Base-by-base conservation (phyloP, 2,329 filamentous ascomycete genomes). In the Trichoderma afroharzianum region DNA sequence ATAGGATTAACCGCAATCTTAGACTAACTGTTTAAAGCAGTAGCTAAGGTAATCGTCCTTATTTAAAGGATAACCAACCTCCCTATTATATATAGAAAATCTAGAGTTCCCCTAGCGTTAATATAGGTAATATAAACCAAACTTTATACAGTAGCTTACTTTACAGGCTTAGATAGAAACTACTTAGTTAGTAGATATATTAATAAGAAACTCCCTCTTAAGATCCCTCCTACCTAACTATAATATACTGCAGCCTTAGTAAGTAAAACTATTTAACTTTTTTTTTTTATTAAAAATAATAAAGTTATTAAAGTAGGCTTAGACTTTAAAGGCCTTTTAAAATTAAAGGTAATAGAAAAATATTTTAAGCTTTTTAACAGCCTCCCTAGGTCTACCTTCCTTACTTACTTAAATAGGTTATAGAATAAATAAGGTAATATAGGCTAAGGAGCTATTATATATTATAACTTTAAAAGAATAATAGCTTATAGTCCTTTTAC, bases 221-320 rank as follows among this genome's bases (percentile, higher is more conserved):
- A 9, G 30, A 3, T 32, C 1, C 8, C 8, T 8, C 30, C 2
- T 9, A 32, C 28, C 6, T 18, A 15, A 9, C 28, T 58, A 9
- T 18, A 58, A 12, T 15, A 15, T 3, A 58, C 8, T 2, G 3
- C 18, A 6, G 15, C 18, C 1, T 1, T 58, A 18, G 28, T n/a
- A 32, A 7, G 18, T 0, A 6, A 15, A 6, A 58, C 11, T 2
- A 3, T 32, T 18, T 30, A 15, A 26, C 55, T 8, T 2, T 43
- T 3, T 8, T 3, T 43, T 1, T 43, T 43, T 43, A 43, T 3
- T 18, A 15, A 43, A 18, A 53, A 53, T 9, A 53, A 53, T 4
- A 3, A 4, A n/a, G 47, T 3, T 2, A 4, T 53, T n/a, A 8
- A n/a, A n/a, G 15, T 4, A 24, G 4, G 5, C 3, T 2, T n/a